phyloP scores from a whole-genome alignment of 2,329 filamentous ascomycete species.

The Talaromyces sp. region DNA sequence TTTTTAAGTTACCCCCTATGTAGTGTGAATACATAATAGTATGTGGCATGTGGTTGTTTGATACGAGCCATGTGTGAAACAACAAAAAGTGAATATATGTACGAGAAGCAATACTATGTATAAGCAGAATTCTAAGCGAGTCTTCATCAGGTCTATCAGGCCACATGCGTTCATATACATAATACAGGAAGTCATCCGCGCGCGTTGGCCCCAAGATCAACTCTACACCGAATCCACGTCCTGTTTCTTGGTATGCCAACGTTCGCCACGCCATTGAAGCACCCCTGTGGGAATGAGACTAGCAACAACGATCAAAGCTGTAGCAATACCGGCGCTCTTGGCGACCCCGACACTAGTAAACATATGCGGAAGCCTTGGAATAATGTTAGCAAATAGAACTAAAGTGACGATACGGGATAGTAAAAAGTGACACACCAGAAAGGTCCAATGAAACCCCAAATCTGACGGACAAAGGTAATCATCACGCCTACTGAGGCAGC shows the following conservation, averaged over 20 bases:
- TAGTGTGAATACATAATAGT: too few species aligned
- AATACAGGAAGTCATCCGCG: neutral
- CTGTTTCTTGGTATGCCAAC: neutral
- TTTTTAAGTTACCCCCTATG: too few species aligned
- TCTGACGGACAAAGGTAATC: conserved; percentile 11
- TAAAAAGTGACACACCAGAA: conserved; percentile 24
- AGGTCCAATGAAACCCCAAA: conserved; percentile 31
- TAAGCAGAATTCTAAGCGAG: neutral
- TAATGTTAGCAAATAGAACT: neutral
- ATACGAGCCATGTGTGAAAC: too few species aligned
- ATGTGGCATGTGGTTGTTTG: neutral
- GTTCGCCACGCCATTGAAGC: neutral
- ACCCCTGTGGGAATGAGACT: neutral
- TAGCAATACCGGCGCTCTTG: neutral
- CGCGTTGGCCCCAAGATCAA: neutral
- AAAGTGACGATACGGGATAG: neutral
- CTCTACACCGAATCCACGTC: neutral
- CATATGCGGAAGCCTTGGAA: neutral
- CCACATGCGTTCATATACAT: neutral
- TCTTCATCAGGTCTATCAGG: neutral
- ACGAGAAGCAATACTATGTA: neutral
- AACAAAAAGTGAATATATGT: neutral
- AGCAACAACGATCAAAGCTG: neutral
- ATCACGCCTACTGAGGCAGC: conserved; percentile 22
- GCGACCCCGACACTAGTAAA: neutral